These are phyloP conservation scores for Chaetomium tenue DNA, from an alignment of 495 filamentous ascomycete genomes.

Conservation along the genomic window DNA sequence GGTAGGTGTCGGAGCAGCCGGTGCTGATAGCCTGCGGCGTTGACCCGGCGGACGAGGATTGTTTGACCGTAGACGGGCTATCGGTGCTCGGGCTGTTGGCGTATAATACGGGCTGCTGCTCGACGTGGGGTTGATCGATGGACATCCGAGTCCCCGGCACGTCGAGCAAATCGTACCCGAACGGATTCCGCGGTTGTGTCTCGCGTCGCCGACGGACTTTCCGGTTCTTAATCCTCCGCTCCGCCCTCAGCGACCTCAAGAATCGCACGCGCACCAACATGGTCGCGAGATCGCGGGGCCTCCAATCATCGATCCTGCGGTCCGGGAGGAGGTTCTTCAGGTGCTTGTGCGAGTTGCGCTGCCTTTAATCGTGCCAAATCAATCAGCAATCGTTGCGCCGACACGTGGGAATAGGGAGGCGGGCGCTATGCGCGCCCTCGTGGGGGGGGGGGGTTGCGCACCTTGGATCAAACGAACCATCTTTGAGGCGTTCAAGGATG, in stretches of 20 bases:
- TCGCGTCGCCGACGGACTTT: conserved; percentile 24
- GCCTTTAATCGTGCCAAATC: conserved; percentile 23
- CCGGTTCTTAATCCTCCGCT: conserved; percentile 30
- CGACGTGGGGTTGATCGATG: conserved; percentile 1
- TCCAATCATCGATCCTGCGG: conserved; percentile 39
- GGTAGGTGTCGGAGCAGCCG: conserved; percentile 27
- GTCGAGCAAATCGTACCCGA: conserved; percentile 1
- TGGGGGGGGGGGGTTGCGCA: conserved; percentile 20
- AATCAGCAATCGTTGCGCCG: conserved; percentile 5
- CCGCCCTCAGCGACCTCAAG: conserved; percentile 31
- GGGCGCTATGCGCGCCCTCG: neutral
- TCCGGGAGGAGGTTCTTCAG: conserved; percentile 36
- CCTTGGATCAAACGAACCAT: conserved; percentile 38
- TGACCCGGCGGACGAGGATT: conserved; percentile 27
- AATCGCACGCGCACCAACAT: conserved; percentile 37
- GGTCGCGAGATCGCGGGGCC: conserved; percentile 33
- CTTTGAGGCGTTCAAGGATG: conserved; percentile 37
- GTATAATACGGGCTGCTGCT: conserved; percentile 14
- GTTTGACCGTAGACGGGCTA: conserved; percentile 18
- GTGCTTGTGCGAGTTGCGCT: conserved; percentile 41
- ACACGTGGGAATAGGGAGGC: neutral
- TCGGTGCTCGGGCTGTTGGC: conserved; percentile 9
- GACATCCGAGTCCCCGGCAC: conserved; percentile 1
- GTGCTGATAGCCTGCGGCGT: conserved; percentile 26
- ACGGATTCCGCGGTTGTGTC: conserved; percentile 6